A percentile compares a stretch with the other conserved stretches of the same genome.
phyloP scores from a whole-genome alignment of 805 yeast species.

The Maudiozyma bulderi region DNA sequence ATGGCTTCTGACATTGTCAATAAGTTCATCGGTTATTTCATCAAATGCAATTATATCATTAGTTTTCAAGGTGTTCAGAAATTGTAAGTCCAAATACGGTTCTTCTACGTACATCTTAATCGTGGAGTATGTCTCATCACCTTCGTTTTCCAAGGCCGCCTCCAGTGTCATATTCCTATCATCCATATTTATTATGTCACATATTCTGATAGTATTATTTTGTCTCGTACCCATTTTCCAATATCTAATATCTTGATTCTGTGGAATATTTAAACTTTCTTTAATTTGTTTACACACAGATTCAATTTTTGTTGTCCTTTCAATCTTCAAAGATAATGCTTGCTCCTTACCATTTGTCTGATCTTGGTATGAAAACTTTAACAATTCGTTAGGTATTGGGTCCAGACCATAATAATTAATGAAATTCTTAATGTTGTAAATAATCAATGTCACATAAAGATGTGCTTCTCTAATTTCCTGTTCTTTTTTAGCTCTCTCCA shows the following conservation, averaged over 20 bases:
- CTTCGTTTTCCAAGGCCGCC: slow-evolving; percentile 33
- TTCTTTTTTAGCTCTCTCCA: slow-evolving; percentile 42
- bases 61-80: slow-evolving; percentile 11
- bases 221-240: slow-evolving; percentile 61
- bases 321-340: slow-evolving; percentile 42
- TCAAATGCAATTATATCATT: slow-evolving; percentile 4
- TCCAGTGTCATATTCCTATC: slow-evolving; percentile 35
- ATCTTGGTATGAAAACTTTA: slow-evolving; percentile 39
- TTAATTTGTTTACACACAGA: slow-evolving; percentile 44
- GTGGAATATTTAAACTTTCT: slow-evolving; percentile 32
- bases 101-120: slow-evolving; percentile 64
- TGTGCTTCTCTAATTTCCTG: slow-evolving; percentile 67
- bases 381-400: slow-evolving; percentile 40
- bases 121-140: slow-evolving; percentile 28
- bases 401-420: slow-evolving; percentile 64
- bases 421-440: slow-evolving; percentile 48
- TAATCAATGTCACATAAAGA: slow-evolving; percentile 45
- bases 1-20: slow-evolving; percentile 16
- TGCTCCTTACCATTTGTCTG: slow-evolving; percentile 36
- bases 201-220: slow-evolving; percentile 63
- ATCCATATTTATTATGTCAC: slow-evolving; percentile 29
- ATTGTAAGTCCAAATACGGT: slow-evolving; percentile 25
- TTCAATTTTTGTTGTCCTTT: slow-evolving; percentile 45
- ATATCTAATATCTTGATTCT: slow-evolving; percentile 37
- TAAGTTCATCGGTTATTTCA: slow-evolving; percentile 12